These are phyloP conservation scores for Coemansia sp. DNA, from an alignment of 192 early-diverging fungal genomes.

Conservation along the genomic window DNA sequence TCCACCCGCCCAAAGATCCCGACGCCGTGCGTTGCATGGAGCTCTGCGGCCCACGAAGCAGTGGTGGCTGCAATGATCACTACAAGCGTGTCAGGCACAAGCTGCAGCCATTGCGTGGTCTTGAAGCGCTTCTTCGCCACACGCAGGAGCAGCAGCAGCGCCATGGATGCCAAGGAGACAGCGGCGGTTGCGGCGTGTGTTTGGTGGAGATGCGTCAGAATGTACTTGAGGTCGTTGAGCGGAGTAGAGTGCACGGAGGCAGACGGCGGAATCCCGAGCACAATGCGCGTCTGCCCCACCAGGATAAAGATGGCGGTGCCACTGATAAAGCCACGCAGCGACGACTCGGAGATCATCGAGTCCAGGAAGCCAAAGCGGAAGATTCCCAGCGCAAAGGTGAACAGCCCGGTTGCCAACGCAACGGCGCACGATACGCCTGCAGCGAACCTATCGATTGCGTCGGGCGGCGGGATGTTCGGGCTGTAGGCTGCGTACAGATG, in stretches of 20 bases:
- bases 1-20: conserved; percentile 77
- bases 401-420: conserved; percentile 85
- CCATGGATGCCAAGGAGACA: conserved; percentile 69
- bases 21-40: conserved; percentile 64
- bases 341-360: conserved; percentile 88
- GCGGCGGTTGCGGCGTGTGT: conserved; percentile 69
- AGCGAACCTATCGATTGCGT: conserved; percentile 55
- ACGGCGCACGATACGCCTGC: conserved; percentile 65
- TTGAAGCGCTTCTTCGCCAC: conserved; percentile 48
- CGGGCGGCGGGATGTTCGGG: conserved; percentile 48
- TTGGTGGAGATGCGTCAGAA: conserved; percentile 64
- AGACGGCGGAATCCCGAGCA: conserved; percentile 66
- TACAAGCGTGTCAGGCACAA: conserved; percentile 89
- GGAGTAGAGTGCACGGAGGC: conserved; percentile 73
- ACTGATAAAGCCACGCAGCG: conserved; percentile 94
- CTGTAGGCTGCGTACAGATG: conserved; percentile 49
- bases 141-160: conserved; percentile 63
- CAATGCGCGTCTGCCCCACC: conserved; percentile 78
- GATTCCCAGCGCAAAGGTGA: conserved; percentile 91
- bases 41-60: conserved; percentile 62
- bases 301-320: conserved; percentile 92
- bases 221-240: conserved; percentile 70
- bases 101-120: conserved; percentile 59
- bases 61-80: conserved; percentile 76
- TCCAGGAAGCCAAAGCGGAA: conserved; percentile 98